Evolutionary conservation across 345 rosid species (phyloP).

Genomic region (Arabidopsis arenosa): DNA sequence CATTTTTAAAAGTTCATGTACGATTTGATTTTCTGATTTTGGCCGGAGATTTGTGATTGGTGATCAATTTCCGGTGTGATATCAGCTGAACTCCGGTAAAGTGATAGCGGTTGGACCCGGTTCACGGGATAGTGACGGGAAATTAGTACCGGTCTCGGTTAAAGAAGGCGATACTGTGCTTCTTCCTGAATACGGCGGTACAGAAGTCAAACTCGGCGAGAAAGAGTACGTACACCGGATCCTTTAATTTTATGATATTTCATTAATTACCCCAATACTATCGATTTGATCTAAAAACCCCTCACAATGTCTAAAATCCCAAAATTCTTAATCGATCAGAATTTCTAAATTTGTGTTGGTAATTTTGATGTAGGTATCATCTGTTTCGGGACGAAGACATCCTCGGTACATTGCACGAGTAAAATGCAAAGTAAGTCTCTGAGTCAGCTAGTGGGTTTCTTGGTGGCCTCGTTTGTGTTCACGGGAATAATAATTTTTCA

Average conservation of each 20-base stretch:
- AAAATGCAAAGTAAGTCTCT: constrained; percentile 10
- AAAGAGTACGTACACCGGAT: neutral
- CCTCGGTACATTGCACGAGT: constrained; percentile 66
- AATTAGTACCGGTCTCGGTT: neutral
- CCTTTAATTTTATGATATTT: no score
- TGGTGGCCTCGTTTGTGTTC: constrained; percentile 23
- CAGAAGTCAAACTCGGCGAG: neutral
- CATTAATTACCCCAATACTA: neutral
- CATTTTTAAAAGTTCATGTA: no score
- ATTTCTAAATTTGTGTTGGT: neutral
- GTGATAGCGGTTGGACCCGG: neutral
- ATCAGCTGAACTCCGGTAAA: neutral
- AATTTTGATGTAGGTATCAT: constrained; percentile 46
- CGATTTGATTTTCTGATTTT: no score
- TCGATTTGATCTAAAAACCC: neutral
- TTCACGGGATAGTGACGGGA: neutral
- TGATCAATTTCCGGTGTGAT: neutral
- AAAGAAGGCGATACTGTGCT: neutral
- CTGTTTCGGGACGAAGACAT: constrained; percentile 68
- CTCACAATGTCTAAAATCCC: no score
- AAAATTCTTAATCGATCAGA: neutral
- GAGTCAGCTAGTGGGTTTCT: constrained; percentile 27
- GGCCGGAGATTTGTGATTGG: no score
- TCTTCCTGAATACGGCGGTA: neutral
- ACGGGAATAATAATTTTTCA: neutral